phyloP scores from a whole-genome alignment of 2,329 filamentous ascomycete genomes.

The Fusarium nelsonii region DNA sequence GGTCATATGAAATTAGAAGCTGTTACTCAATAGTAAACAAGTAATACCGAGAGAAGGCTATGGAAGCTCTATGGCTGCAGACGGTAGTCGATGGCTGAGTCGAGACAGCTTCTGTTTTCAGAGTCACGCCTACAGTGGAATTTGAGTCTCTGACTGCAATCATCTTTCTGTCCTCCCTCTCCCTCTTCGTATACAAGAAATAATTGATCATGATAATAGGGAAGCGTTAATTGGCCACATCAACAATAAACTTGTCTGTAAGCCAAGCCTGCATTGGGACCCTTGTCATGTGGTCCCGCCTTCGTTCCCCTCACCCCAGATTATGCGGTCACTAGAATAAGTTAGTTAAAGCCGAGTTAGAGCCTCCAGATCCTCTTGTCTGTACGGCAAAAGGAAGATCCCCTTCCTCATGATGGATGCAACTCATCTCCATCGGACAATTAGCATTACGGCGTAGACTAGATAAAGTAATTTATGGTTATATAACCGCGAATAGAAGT shows the following conservation, averaged over 20 bases:
- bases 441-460: slow-evolving; percentile 33
- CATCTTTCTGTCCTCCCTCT: background rate
- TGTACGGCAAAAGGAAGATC: background rate
- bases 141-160: background rate
- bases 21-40: slow-evolving; percentile 18
- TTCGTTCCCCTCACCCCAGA: slow-evolving; percentile 30
- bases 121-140: background rate
- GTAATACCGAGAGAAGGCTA: slow-evolving; percentile 4
- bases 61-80: background rate
- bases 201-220: slow-evolving; percentile 30
- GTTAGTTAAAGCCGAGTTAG: background rate
- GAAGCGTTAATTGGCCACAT: slow-evolving; percentile 34
- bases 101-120: slow-evolving; percentile 11
- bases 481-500: background rate
- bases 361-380: background rate
- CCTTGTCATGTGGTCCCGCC: slow-evolving; percentile 33
- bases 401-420: slow-evolving; percentile 37
- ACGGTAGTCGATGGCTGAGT: background rate
- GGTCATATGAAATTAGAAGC: slow-evolving; percentile 12
- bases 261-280: slow-evolving; percentile 27
- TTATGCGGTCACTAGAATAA: slow-evolving; percentile 27
- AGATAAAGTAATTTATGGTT: slow-evolving; percentile 18
- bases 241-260: slow-evolving; percentile 7
- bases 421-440: slow-evolving; percentile 16
- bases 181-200: background rate